Base-by-base conservation (phyloP, 352 stramenopile species). In the Thraustochytrium sp. region DNA sequence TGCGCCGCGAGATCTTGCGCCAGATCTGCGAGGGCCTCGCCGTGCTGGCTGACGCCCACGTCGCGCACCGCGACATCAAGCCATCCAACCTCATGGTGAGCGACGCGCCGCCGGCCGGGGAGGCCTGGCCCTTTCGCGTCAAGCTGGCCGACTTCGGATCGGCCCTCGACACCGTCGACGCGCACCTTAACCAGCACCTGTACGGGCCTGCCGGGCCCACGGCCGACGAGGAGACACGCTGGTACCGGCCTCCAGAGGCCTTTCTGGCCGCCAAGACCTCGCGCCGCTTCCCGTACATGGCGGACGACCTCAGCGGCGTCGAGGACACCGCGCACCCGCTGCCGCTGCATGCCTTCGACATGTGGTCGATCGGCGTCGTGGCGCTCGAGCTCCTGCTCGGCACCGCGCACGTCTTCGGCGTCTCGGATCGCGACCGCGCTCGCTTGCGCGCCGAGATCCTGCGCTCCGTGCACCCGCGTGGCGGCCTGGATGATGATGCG, bases 51-150 rank as follows among this genome's bases (percentile, higher is more conserved):
- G 8, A 26, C 36, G 34, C 1, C 16, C 26, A 63, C 26, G 46
- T 80, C 13, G 68, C 68, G 29, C 68, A 80, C 34, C 68, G 68
- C 13, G 68, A 80, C 68, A 42, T 80, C 49, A 80, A 80, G 51
- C 68, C 68, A 21, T 55, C 31, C 16, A 80, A 80, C 31, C 23
- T 80, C 36, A 42, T 80, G 5, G 4, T 80, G 11, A 46, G 40
- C 34, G 68, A 80, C 2, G n/a, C 2, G 9, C 42, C 65, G 34
- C 11, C 13, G 8, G 21, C 42, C 9, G 46, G 13, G 18, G 9
- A 61, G 37, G 11, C 53, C 8, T 46, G 53, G 44, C 44, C 31
- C 2, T 80, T 80, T 3, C 68, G 51, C 9, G 48, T 80, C 34
- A 80, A 80, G 42, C 48, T 80, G 9, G 46, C 44, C 18, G 68